Conservation (phyloP, 345 rosid genomes). For the Mangifera indica region DNA sequence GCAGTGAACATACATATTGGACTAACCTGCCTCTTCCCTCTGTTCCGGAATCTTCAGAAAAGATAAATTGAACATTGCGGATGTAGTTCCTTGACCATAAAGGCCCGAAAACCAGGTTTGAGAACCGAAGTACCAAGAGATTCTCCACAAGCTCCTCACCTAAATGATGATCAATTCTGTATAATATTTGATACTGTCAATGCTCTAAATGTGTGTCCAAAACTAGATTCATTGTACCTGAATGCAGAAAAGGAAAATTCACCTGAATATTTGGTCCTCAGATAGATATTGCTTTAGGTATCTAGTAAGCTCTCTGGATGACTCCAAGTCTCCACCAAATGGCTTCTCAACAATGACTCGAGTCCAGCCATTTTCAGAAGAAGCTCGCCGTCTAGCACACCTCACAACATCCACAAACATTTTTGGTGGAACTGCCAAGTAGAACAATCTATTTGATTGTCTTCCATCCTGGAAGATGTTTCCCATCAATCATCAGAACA, state of each 20-base stretch:
- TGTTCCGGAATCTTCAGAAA: slow-evolving; percentile 50
- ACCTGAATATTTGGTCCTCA: slow-evolving; percentile 61
- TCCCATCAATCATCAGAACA: neutral
- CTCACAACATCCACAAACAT: slow-evolving; percentile 45
- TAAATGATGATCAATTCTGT: slow-evolving; percentile 55
- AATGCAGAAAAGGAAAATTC: neutral
- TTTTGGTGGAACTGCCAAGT: slow-evolving; percentile 50
- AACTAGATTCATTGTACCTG: neutral
- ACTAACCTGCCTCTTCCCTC: slow-evolving; percentile 52
- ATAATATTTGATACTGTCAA: neutral
- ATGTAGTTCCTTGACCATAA: slow-evolving; percentile 56
- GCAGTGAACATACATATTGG: neutral
- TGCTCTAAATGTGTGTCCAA: too few species aligned
- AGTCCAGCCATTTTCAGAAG: slow-evolving; percentile 50
- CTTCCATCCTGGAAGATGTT: slow-evolving; percentile 37
- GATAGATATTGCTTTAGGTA: slow-evolving; percentile 37
- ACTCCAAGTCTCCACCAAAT: slow-evolving; percentile 49
- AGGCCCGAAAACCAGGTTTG: slow-evolving; percentile 53
- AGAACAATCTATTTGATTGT: slow-evolving; percentile 49
- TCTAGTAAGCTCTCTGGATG: slow-evolving; percentile 43
- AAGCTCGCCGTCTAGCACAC: slow-evolving; percentile 48
- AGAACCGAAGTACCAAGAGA: slow-evolving; percentile 54
- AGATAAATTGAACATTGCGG: slow-evolving; percentile 49
- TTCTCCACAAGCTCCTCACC: slow-evolving; percentile 56
- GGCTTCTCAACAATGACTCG: slow-evolving; percentile 57